Evolutionary conservation across 345 rosid genomes (phyloP), one percentile per base, ranked within the genome.

Genomic region (Camelina sativa): DNA sequence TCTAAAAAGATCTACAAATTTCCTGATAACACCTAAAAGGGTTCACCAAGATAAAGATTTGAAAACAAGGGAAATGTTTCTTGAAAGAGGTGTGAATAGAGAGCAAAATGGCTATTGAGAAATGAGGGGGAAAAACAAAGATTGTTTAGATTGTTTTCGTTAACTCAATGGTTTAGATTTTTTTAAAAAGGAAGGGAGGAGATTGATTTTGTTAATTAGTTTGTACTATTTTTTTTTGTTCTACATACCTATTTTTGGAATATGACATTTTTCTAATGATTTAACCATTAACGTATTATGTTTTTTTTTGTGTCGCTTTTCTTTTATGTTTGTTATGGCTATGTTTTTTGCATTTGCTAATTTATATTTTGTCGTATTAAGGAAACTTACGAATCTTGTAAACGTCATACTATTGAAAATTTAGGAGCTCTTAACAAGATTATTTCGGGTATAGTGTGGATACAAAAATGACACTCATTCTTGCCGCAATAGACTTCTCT

Each of bases 21-120:
- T 52, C 2, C 1, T 5, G 10, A 37, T 13, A 9, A 4, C 5
- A 28, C 30, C 30, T 11, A 38, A 40, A 54, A 15, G 37, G 30
- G 30, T 28, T 28, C 30, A 34, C 37, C 37, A 25, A 12, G 30
- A 28, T 28, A 53, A 19, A 11, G 1, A n/a, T 35, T 13, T 10
- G 0, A 16, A 66, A 56, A 41, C 55, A 56, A 37, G 16, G 11
- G 28, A 23, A 35, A 48, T 22, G n/a, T 60, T 16, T 38, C 34
- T 51, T 37, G 28, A 53, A 53, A 40, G 62, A 72, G 13, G 51
- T 38, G 22, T 15, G 65, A 46, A 28, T 28, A 22, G 41, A 22
- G 41, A 62, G 22, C 62, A 62, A 16, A 72, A 63, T 73, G 76
- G 44, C 64, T 5, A 72, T 38, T 53, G 63, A 63, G 37, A 64